A percentile compares a stretch with the other conserved stretches of the same genome.
These are phyloP conservation scores for Typha latifolia DNA, from an alignment of 176 grass and related monocot genomes.

Conservation along the genomic window DNA sequence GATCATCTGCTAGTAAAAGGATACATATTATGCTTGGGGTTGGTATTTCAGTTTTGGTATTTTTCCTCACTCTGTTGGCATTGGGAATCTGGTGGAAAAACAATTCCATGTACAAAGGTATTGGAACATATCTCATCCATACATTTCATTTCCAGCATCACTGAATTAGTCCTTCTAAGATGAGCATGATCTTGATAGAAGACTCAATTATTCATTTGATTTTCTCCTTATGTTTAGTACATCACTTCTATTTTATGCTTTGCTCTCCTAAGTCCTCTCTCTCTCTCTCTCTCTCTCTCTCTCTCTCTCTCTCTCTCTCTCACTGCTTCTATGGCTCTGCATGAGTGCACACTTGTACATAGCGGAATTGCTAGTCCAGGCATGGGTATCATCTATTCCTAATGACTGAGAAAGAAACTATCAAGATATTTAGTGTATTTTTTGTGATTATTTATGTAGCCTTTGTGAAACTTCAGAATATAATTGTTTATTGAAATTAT, in stretches of 20 bases:
- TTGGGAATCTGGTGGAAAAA: constrained; percentile 43
- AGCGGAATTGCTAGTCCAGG: background rate
- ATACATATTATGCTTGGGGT: constrained; percentile 23
- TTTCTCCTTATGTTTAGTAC: background rate
- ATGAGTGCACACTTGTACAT: background rate
- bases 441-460: too few species aligned
- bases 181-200: background rate
- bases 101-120: constrained; percentile 54
- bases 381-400: background rate
- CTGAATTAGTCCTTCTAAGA: background rate
- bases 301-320: background rate
- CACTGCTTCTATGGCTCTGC: background rate
- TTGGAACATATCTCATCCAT: background rate
- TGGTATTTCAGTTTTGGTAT: constrained; percentile 38
- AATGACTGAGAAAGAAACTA: background rate
- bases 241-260: background rate
- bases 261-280: background rate
- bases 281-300: background rate
- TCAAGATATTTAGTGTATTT: background rate
- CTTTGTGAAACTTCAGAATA: too few species aligned
- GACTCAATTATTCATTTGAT: background rate
- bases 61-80: constrained; percentile 33
- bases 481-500: too few species aligned
- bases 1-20: constrained; percentile 21
- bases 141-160: background rate